phyloP scores from a whole-genome alignment of 768 basidiomycete species.

The Pisolithus orientalis region DNA sequence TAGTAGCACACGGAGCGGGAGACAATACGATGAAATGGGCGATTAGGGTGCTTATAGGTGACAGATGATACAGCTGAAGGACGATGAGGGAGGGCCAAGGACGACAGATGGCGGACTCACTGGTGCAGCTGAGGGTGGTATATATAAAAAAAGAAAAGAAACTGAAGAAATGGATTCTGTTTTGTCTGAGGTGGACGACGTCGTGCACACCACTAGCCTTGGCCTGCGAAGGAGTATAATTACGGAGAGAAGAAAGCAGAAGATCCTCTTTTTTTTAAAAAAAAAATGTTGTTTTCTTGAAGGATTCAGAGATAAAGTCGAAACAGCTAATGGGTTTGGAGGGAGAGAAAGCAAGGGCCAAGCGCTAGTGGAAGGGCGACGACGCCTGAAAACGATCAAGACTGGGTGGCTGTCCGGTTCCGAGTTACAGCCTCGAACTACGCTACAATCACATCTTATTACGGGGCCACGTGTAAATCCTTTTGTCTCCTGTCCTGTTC shows the following conservation, averaged over 20 bases:
- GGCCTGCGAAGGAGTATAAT: constrained; percentile 14
- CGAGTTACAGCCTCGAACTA: background rate
- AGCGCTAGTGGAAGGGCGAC: background rate
- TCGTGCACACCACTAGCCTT: constrained; percentile 1
- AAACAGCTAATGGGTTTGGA: constrained; percentile 5
- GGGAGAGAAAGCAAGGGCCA: constrained; percentile 26
- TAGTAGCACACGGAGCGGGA: constrained; percentile 11
- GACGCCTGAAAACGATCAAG: background rate
- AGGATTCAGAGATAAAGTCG: constrained; percentile 5
- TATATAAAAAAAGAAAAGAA: constrained; percentile 7
- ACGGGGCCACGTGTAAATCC: background rate
- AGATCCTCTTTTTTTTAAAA: constrained; percentile 2
- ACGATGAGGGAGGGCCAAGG: background rate
- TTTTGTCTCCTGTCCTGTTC: constrained; percentile 1
- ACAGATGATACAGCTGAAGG: constrained; percentile 12
- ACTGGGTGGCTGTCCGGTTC: constrained; percentile 5
- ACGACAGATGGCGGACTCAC: background rate
- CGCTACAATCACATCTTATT: background rate
- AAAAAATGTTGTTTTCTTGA: background rate
- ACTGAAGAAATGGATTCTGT: background rate
- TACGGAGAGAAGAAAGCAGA: constrained; percentile 12
- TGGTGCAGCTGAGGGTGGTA: constrained; percentile 11
- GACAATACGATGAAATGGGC: constrained; percentile 25
- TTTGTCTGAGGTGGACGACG: constrained; percentile 7
- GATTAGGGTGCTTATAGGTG: constrained; percentile 15